Conservation (phyloP, 768 basidiomycete genomes). For the Lactarius pseudohatsudake region DNA sequence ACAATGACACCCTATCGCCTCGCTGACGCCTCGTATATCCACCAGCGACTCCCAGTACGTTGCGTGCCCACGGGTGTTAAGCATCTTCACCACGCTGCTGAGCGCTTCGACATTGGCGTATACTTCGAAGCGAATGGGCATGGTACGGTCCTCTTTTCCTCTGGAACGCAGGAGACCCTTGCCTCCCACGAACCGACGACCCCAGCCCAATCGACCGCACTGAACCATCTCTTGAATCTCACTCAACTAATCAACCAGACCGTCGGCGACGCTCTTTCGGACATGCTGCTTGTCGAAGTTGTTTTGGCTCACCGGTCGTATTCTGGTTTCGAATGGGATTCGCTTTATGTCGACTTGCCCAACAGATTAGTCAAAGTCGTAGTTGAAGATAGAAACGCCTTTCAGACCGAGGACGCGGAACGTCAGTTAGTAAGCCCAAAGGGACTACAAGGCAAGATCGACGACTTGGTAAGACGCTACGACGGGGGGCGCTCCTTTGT, state of each 20-base stretch:
- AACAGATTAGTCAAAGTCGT: constrained; percentile 94
- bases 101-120: constrained; percentile 91
- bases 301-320: constrained; percentile 89
- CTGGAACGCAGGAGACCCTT: constrained; percentile 62
- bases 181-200: constrained; percentile 68
- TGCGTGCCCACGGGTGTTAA: constrained; percentile 98
- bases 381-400: constrained; percentile 76
- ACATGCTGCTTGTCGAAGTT: constrained; percentile 92
- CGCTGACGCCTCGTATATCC: constrained; percentile 8
- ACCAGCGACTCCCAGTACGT: constrained; percentile 85
- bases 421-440: constrained; percentile 77
- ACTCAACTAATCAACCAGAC: constrained; percentile 94
- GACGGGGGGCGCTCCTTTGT: constrained; percentile 91
- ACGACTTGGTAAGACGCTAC: constrained; percentile 74
- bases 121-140: constrained; percentile 99
- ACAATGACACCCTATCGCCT: neutral
- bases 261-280: constrained; percentile 94
- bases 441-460: constrained; percentile 79
- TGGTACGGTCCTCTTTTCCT: constrained; percentile 94
- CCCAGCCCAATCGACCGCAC: constrained; percentile 77
- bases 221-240: constrained; percentile 74
- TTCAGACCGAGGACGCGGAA: constrained; percentile 93
- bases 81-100: constrained; percentile 96
- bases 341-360: constrained; percentile 88
- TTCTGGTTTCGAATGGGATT: constrained; percentile 85